phyloP scores from a whole-genome alignment of 176 grass and related monocot genomes.

The Microstegium vimineum region DNA sequence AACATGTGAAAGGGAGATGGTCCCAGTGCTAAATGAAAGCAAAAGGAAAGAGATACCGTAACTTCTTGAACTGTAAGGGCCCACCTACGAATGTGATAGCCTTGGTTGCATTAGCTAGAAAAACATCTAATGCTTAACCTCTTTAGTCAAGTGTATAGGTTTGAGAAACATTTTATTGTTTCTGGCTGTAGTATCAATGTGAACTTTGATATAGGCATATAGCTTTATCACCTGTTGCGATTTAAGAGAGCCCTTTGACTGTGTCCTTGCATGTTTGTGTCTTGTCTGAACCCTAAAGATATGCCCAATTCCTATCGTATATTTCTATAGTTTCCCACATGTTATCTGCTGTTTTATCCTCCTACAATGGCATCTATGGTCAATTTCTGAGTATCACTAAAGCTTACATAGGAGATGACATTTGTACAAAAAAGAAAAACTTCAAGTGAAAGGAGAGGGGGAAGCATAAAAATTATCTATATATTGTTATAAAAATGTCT shows the following conservation, averaged over 20 bases:
- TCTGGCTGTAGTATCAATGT: background rate
- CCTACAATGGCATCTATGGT: too few relatives aligned
- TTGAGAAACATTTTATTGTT: background rate
- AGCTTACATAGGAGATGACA: too few relatives aligned
- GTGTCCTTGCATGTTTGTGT: background rate
- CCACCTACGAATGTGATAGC: background rate
- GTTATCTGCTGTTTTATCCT: too few relatives aligned
- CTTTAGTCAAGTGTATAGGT: background rate
- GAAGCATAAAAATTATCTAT: too few relatives aligned
- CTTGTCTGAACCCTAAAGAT: too few relatives aligned
- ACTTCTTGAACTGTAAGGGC: background rate
- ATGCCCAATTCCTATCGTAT: too few relatives aligned
- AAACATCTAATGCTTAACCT: background rate
- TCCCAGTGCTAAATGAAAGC: background rate
- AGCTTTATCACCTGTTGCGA: background rate
- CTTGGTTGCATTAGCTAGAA: background rate
- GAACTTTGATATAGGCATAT: background rate
- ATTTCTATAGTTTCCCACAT: too few relatives aligned
- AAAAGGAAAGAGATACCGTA: background rate
- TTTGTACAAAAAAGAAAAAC: too few relatives aligned
- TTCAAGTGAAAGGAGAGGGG: too few relatives aligned
- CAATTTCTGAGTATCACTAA: too few relatives aligned
- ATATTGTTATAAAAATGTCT: too few relatives aligned
- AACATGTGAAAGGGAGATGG: background rate
- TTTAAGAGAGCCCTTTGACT: background rate